Conservation (phyloP, 2,329 filamentous ascomycete species). For the Penicillium oxalicum region DNA sequence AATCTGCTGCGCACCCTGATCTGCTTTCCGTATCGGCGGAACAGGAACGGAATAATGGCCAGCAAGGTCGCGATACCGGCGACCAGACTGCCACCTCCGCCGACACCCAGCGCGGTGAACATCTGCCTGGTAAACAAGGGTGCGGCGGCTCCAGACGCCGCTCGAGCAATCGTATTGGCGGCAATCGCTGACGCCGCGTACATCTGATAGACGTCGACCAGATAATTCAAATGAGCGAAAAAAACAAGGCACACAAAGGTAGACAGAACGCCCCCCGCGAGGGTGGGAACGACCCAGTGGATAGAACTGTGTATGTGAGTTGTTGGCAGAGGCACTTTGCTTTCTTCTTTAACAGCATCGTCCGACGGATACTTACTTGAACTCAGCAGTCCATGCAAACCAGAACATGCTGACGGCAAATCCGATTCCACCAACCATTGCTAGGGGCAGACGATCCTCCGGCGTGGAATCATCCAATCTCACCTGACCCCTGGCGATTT, state of each 20-base stretch:
- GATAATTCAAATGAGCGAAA: constrained; percentile 50
- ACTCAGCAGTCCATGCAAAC: constrained; percentile 39
- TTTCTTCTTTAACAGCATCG: too few relatives aligned
- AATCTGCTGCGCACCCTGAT: constrained; percentile 43
- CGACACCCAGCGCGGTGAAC: constrained; percentile 18
- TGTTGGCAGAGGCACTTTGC: background rate
- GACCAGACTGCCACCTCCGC: constrained; percentile 20
- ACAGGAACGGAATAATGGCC: constrained; percentile 32
- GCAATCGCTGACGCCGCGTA: constrained; percentile 24
- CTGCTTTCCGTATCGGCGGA: constrained; percentile 39
- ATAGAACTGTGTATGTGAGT: constrained; percentile 18
- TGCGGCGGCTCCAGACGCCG: constrained; percentile 19
- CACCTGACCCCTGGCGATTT: constrained; percentile 12
- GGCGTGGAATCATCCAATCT: constrained; percentile 21
- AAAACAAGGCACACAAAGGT: constrained; percentile 44
- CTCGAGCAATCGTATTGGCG: constrained; percentile 19
- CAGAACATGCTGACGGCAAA: constrained; percentile 38
- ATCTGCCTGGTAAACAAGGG: constrained; percentile 22
- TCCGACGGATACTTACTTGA: constrained; percentile 12
- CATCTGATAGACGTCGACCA: constrained; percentile 48
- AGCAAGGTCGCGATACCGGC: constrained; percentile 19
- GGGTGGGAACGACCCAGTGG: constrained; percentile 44
- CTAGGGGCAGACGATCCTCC: constrained; percentile 17
- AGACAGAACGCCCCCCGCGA: constrained; percentile 41
- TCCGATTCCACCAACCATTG: constrained; percentile 21